phyloP scores from a whole-genome alignment of 2,329 filamentous ascomycete species.

The Botrytis cinerea region DNA sequence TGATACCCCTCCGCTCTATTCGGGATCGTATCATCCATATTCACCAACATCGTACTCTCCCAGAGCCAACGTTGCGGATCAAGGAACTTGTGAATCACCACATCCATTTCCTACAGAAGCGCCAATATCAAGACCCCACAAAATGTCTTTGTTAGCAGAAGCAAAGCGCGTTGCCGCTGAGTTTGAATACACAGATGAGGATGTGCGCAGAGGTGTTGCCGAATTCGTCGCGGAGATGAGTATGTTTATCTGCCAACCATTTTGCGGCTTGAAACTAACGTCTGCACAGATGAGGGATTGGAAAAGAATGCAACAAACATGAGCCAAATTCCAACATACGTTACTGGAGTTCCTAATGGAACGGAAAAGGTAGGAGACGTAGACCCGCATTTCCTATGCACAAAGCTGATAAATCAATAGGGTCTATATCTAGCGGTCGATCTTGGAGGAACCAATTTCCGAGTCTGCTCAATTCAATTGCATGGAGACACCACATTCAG shows the following conservation, averaged over 20 bases:
- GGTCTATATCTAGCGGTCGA: conserved; percentile 96
- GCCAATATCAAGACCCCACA: conserved; percentile 56
- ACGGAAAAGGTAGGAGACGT: conserved; percentile 77
- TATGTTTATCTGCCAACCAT: conserved; percentile 45
- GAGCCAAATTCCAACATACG: conserved; percentile 96
- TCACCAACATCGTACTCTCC: conserved; percentile 46
- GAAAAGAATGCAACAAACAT: conserved; percentile 75
- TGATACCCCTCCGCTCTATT: conserved; percentile 40
- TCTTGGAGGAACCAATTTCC: conserved; percentile 97
- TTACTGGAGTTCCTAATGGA: conserved; percentile 93
- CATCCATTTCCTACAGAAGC: conserved; percentile 55
- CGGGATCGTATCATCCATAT: conserved; percentile 41
- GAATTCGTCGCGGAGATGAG: conserved; percentile 89
- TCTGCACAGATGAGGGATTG: conserved; percentile 73
- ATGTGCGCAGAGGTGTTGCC: conserved; percentile 76
- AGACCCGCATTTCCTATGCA: background rate
- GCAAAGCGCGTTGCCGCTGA: conserved; percentile 78
- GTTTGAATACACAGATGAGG: conserved; percentile 79
- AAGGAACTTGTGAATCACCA: conserved; percentile 56
- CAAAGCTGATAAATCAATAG: conserved; percentile 41
- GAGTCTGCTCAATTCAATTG: conserved; percentile 91
- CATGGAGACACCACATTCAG: conserved; percentile 95
- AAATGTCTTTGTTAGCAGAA: conserved; percentile 67
- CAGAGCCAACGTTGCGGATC: conserved; percentile 46
- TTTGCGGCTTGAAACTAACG: conserved; percentile 32